Evolutionary conservation across 2,329 filamentous ascomycete genomes (phyloP).

Genomic region (Oidium heveae): DNA sequence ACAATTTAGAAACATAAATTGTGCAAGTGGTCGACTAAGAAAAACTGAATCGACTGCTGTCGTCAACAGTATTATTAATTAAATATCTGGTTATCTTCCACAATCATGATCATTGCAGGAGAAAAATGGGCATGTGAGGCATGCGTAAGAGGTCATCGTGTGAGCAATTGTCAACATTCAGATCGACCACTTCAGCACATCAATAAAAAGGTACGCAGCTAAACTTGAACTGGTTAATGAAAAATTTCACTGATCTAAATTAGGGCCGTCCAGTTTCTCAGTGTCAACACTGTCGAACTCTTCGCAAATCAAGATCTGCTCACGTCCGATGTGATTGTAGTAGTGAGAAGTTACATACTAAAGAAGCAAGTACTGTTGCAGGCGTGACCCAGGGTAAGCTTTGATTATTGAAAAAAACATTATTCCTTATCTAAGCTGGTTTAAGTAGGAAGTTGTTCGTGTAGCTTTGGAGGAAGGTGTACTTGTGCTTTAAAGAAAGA

Average conservation of each 20-base stretch:
- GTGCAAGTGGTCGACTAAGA: neutral
- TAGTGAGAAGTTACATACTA: conserved; percentile 56
- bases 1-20: too few relatives aligned
- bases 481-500: conserved; percentile 40
- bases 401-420: conserved; percentile 5
- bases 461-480: conserved; percentile 42
- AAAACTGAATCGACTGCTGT: neutral
- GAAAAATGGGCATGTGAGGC: conserved; percentile 88
- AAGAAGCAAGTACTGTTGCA: conserved; percentile 7
- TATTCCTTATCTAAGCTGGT: conserved; percentile 11
- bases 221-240: too few relatives aligned
- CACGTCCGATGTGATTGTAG: conserved; percentile 95
- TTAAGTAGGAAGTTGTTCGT: conserved; percentile 37
- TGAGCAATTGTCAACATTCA: conserved; percentile 92
- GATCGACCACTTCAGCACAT: conserved; percentile 83
- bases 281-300: conserved; percentile 85
- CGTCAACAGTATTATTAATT: neutral
- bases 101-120: conserved; percentile 61
- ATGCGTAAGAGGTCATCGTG: conserved; percentile 91
- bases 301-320: conserved; percentile 86
- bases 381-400: conserved; percentile 14
- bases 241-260: neutral
- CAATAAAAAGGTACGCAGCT: conserved; percentile 45
- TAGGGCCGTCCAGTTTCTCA: conserved; percentile 79
- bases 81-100: neutral